These are phyloP conservation scores for Tolypocladium album DNA, from an alignment of 2,329 filamentous ascomycete genomes.

Conservation along the genomic window DNA sequence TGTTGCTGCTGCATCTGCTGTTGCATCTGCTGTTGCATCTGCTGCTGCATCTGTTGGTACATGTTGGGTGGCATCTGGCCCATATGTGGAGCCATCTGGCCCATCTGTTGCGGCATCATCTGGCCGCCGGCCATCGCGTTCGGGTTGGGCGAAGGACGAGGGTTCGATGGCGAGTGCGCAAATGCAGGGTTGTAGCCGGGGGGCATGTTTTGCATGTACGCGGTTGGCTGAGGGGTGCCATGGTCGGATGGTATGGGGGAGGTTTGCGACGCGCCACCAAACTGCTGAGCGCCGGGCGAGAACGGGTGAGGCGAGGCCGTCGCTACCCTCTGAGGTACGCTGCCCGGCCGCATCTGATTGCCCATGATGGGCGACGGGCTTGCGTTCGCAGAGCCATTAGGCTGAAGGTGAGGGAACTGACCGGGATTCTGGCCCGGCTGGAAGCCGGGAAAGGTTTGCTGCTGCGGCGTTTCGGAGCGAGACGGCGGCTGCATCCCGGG, in stretches of 20 bases:
- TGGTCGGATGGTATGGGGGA: constrained; percentile 72
- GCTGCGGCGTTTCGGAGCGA: constrained; percentile 86
- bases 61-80: constrained; percentile 34
- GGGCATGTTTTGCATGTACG: constrained; percentile 53
- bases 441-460: constrained; percentile 61
- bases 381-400: constrained; percentile 69
- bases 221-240: constrained; percentile 62
- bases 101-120: constrained; percentile 45
- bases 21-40: constrained; percentile 36
- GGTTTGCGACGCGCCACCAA: constrained; percentile 50
- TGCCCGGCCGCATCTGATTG: constrained; percentile 62
- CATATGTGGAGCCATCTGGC: constrained; percentile 35
- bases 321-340: constrained; percentile 69
- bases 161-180: constrained; percentile 43
- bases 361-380: constrained; percentile 90
- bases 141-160: constrained; percentile 43
- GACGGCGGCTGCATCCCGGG: constrained; percentile 67
- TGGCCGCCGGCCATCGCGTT: constrained; percentile 39
- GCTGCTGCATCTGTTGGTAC: constrained; percentile 30
- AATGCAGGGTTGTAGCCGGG: constrained; percentile 50
- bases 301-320: constrained; percentile 91
- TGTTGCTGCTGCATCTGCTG: constrained; percentile 27
- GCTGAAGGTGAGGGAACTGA: constrained; percentile 74
- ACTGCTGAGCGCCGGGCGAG: constrained; percentile 64
- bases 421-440: constrained; percentile 52